phyloP scores from a whole-genome alignment of 2,329 filamentous ascomycete species.

The Samsoniella hepiali region DNA sequence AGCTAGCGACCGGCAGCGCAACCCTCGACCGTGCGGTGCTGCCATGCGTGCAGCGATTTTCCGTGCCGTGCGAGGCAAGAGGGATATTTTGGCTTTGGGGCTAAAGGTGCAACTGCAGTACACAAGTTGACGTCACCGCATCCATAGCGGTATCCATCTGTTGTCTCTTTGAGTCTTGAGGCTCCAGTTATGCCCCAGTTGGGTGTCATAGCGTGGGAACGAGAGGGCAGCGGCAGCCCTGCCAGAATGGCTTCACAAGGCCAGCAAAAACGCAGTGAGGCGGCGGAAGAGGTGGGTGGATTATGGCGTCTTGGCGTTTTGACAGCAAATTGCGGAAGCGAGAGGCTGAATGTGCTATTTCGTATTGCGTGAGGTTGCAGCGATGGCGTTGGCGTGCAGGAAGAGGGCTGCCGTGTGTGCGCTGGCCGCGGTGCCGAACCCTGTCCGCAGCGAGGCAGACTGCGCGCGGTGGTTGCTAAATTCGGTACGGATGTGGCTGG shows the following conservation, averaged over 20 bases:
- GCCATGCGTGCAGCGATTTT: background rate
- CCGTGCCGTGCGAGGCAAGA: background rate
- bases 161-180: constrained; percentile 12
- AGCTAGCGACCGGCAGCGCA: background rate
- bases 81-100: background rate
- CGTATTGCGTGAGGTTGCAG: constrained; percentile 2
- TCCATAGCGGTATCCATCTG: constrained; percentile 13
- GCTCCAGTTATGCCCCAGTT: constrained; percentile 17
- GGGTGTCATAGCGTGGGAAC: constrained; percentile 18
- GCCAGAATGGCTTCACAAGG: background rate
- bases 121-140: constrained; percentile 16
- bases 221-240: background rate
- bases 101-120: background rate
- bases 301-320: constrained; percentile 14
- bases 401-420: background rate
- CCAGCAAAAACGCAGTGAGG: background rate
- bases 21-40: background rate
- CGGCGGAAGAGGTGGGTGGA: constrained; percentile 1
- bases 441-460: constrained; percentile 5
- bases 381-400: background rate
- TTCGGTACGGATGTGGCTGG: background rate
- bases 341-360: background rate
- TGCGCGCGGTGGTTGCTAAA: constrained; percentile 3
- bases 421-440: background rate
- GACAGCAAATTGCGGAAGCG: background rate